Evolutionary conservation across 2,329 filamentous ascomycete species (phyloP).

Genomic region (Parastagonospora avenae): DNA sequence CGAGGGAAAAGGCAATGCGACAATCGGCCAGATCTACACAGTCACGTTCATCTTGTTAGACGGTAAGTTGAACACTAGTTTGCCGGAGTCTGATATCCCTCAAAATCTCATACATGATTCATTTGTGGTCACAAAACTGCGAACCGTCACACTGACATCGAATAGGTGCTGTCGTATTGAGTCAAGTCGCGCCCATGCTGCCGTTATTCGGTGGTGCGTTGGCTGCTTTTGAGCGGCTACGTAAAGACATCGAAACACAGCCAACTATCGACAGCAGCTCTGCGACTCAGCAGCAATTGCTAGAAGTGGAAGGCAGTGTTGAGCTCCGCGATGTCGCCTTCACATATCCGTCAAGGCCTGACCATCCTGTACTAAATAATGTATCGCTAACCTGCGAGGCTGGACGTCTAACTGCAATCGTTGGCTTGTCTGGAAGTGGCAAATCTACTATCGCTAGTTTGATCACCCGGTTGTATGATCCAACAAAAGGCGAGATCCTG

Average conservation of each 20-base stretch:
- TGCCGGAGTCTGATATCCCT: not conserved
- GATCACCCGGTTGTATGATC: conserved; percentile 48
- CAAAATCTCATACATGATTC: conserved; percentile 7
- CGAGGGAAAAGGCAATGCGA: conserved; percentile 35
- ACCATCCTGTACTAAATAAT: conserved; percentile 45
- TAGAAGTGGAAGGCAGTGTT: conserved; percentile 53
- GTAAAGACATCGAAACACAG: conserved; percentile 60
- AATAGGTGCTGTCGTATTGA: conserved; percentile 53
- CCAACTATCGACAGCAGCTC: conserved; percentile 47
- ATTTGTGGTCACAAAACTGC: too few species aligned
- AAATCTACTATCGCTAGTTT: conserved; percentile 50
- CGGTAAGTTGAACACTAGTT: conserved; percentile 32
- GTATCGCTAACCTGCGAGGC: conserved; percentile 46
- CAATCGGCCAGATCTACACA: conserved; percentile 58
- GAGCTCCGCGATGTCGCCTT: conserved; percentile 49
- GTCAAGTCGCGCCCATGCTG: conserved; percentile 54
- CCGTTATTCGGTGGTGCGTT: conserved; percentile 57
- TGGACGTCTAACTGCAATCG: conserved; percentile 50
- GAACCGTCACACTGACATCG: too few species aligned
- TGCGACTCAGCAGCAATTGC: conserved; percentile 31
- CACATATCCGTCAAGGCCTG: conserved; percentile 49
- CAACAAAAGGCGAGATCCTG: conserved; percentile 61
- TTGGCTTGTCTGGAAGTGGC: conserved; percentile 50
- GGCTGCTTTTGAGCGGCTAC: conserved; percentile 63
- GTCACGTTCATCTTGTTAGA: conserved; percentile 63